Base-by-base conservation (phyloP, 306 rosid genomes). In the Dalbergia cochinchinensis region DNA sequence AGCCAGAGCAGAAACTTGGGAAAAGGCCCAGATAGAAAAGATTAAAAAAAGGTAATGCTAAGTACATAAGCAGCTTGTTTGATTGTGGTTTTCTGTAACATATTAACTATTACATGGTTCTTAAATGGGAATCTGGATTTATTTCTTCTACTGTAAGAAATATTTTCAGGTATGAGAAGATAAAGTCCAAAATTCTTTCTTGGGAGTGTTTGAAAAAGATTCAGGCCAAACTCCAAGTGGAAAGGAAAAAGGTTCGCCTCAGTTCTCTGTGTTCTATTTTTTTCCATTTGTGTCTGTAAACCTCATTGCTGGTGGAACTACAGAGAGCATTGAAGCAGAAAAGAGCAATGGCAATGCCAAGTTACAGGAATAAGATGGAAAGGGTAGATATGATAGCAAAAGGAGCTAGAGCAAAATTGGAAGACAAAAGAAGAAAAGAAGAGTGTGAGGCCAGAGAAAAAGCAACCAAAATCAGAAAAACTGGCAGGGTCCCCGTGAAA, bases 131-230 rank as follows among this genome's bases (percentile, higher is more conserved):
- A 26, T 58, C 59, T 61, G 58, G 45, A 60, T 75, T 72, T 61
- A 19, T 65, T 80, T 47, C 63, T 53, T 64, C 22, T 69, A 53
- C 20, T 80, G 57, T 7, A 47, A 77, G 65, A 8, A 41, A 65
- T 67, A 6, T 55, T 86, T 84, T 72, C 88, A 93, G 96, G 90
- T 88, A 85, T 67, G 88, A 83, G 72, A 85, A 84, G 74, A 71
- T 76, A 10, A 88, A 81, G 84, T 82, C 87, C 54, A 51, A 82
- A 19, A 84, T 88, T 80, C 78, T 77, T 79, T 74, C 70, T 3
- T 89, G 90, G 92, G 90, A 93, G 82, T 76, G 83, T 62, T 81
- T 89, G 88, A 89, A 81, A 80, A 93, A 83, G 78, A 81, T 71
- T 88, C 83, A 84, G 64, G 89, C 84, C 22, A 88, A 85, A 71